phyloP scores from a whole-genome alignment of 345 rosid species.

The Syzygium jambos region DNA sequence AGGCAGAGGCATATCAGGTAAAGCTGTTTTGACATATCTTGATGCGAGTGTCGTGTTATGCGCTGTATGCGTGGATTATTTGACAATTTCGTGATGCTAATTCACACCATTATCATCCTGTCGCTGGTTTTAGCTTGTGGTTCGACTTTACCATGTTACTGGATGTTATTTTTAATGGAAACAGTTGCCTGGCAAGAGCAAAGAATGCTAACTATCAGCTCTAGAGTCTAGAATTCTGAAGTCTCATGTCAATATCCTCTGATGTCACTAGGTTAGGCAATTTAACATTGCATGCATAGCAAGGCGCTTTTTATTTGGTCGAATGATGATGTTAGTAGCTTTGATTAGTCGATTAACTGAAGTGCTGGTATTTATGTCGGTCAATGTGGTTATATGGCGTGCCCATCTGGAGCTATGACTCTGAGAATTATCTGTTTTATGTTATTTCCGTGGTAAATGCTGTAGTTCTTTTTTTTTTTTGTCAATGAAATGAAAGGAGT shows the following conservation, averaged over 20 bases:
- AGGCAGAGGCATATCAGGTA: slow-evolving; percentile 46
- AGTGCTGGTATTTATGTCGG: not conserved
- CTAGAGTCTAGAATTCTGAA: not conserved
- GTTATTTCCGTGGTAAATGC: not conserved
- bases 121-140: not conserved
- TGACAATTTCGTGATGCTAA: not conserved
- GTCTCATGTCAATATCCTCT: not conserved
- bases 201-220: not conserved
- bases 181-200: not conserved
- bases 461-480: not conserved
- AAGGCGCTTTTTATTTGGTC: not conserved
- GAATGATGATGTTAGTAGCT: not conserved
- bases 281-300: not conserved
- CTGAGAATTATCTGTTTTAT: not conserved
- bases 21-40: not conserved
- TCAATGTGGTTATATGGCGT: not conserved
- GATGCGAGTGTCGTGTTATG: not conserved
- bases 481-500: not conserved
- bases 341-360: not conserved
- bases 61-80: not conserved
- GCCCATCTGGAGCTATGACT: not conserved
- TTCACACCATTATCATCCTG: not conserved
- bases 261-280: not conserved
- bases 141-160: not conserved
- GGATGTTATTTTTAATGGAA: not conserved